Evolutionary conservation across 306 rosid genomes (phyloP).

Genomic region (Cicer cuneatum): DNA sequence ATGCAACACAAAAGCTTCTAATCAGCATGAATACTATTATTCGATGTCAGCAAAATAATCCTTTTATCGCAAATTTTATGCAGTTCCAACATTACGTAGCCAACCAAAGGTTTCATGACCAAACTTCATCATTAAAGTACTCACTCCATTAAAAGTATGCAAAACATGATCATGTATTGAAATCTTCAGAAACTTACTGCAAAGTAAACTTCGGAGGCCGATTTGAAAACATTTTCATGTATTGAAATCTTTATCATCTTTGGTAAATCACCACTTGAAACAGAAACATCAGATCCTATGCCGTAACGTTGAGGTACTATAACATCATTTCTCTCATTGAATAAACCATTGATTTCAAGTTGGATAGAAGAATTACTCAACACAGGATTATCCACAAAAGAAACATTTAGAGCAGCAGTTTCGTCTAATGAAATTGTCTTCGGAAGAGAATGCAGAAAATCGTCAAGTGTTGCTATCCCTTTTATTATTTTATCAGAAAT

Average conservation of each 20-base stretch:
- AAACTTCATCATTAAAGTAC: too few species aligned
- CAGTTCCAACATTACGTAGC: too few species aligned
- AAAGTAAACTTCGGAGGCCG: conserved; percentile 64
- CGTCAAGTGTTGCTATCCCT: conserved; percentile 64
- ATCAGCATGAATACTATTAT: too few species aligned
- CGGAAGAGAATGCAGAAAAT: conserved; percentile 70
- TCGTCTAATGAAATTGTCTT: conserved; percentile 56
- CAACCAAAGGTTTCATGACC: too few species aligned
- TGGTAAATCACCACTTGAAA: conserved; percentile 41
- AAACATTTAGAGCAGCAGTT: conserved; percentile 66
- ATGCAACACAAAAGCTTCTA: conserved; percentile 15
- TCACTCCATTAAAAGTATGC: conserved; percentile 11
- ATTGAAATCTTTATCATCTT: conserved; percentile 76
- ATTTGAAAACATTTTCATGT: conserved; percentile 77
- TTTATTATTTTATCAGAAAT: conserved; percentile 64
- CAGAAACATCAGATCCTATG: conserved; percentile 42
- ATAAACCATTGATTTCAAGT: conserved; percentile 72
- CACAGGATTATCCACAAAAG: conserved; percentile 68
- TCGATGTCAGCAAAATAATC: too few species aligned
- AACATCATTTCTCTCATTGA: conserved; percentile 47
- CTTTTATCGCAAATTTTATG: too few species aligned
- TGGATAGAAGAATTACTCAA: conserved; percentile 66
- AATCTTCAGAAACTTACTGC: conserved; percentile 57
- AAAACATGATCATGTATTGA: background rate
- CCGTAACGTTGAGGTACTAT: conserved; percentile 47